These are phyloP conservation scores for Penicillium janthinellum DNA, from an alignment of 2,329 filamentous ascomycete genomes.

Conservation along the genomic window DNA sequence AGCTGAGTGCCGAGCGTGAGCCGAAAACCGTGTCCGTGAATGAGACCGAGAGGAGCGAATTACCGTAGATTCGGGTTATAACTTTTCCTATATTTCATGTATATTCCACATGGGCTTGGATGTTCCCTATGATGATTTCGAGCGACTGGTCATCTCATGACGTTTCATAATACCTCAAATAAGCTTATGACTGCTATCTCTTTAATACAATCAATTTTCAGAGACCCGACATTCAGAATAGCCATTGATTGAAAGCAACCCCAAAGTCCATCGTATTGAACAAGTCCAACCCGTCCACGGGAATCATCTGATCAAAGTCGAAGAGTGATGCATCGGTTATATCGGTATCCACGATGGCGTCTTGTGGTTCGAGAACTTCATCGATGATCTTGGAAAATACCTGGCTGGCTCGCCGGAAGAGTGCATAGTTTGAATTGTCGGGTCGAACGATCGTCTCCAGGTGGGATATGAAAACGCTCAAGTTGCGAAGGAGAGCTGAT, in stretches of 20 bases:
- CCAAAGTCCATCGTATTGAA: constrained; percentile 26
- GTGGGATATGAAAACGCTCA: constrained; percentile 44
- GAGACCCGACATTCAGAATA: neutral
- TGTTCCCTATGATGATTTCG: neutral
- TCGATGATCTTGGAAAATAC: constrained; percentile 30
- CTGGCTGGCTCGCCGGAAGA: constrained; percentile 25
- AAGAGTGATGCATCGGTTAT: neutral
- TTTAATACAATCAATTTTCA: neutral
- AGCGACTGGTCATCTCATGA: neutral
- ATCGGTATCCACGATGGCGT: neutral
- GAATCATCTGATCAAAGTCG: constrained; percentile 15
- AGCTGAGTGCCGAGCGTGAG: constrained; percentile 4
- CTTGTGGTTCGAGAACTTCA: constrained; percentile 27
- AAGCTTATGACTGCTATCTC: neutral
- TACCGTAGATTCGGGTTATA: neutral
- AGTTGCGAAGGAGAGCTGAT: constrained; percentile 41
- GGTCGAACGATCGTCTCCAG: constrained; percentile 39
- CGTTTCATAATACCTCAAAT: neutral
- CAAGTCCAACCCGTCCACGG: constrained; percentile 23
- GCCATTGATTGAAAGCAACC: neutral
- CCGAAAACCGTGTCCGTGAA: constrained; percentile 7
- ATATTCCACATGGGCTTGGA: too few relatives aligned
- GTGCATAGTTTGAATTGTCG: constrained; percentile 32
- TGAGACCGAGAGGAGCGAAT: constrained; percentile 6
- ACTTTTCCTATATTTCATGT: too few relatives aligned